Percentiles rank a stretch among this genome's conserved stretches.
Conservation (phyloP, 2,329 filamentous ascomycete genomes). For the Colletotrichum sp. region DNA sequence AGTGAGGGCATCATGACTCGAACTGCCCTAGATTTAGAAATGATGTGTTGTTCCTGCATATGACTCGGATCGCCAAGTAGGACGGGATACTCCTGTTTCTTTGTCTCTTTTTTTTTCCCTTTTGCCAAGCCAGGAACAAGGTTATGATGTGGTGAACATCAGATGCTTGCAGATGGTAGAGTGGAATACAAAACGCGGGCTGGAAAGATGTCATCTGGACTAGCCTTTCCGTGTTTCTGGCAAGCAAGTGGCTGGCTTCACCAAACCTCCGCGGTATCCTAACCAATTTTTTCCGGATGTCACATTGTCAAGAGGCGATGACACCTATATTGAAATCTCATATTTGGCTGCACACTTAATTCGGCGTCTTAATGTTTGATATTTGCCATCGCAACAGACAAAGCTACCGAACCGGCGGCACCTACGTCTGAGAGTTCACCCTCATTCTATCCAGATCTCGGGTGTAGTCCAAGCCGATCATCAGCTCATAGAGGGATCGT, state of each 20-base stretch:
- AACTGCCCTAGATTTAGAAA: neutral
- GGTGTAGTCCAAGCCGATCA: neutral
- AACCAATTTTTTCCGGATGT: neutral
- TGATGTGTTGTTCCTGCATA: neutral
- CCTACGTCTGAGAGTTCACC: neutral
- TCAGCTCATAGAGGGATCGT: neutral
- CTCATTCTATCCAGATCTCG: neutral
- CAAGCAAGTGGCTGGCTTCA: neutral
- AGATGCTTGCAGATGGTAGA: neutral
- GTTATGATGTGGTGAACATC: neutral
- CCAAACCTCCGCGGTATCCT: neutral
- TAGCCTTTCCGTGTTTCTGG: neutral
- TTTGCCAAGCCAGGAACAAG: neutral
- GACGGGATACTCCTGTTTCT: neutral
- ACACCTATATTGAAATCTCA: neutral
- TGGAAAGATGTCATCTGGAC: neutral
- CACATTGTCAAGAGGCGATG: neutral
- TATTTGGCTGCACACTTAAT: neutral
- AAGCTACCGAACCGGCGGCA: neutral
- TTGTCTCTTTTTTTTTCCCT: neutral
- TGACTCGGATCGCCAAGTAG: neutral
- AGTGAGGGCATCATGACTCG: neutral
- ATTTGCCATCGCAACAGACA: neutral
- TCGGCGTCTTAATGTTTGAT: neutral
- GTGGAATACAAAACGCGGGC: neutral